Conservation (phyloP, 176 grass and related monocot species). For the Pontederia paniculata region DNA sequence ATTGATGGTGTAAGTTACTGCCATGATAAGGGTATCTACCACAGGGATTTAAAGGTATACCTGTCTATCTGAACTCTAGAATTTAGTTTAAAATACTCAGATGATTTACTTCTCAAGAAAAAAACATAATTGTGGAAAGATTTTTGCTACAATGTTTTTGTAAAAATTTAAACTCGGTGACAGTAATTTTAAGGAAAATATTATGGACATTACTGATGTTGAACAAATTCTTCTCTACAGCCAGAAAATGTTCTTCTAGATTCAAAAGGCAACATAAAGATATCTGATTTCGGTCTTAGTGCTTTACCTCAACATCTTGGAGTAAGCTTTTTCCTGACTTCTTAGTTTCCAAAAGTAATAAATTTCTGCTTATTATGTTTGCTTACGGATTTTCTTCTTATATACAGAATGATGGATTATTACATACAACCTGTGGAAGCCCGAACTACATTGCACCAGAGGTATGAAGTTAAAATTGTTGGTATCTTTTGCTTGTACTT, state of each 20-base stretch:
- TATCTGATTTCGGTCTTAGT: slow-evolving; percentile 83
- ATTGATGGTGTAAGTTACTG: slow-evolving; percentile 73
- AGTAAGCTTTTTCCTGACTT: slow-evolving; percentile 18
- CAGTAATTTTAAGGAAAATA: too few relatives aligned
- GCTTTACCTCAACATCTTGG: slow-evolving; percentile 64
- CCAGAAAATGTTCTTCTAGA: slow-evolving; percentile 74
- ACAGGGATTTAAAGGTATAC: slow-evolving; percentile 67
- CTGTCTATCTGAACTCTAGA: neutral
- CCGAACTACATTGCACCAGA: slow-evolving; percentile 88
- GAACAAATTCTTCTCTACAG: slow-evolving; percentile 17
- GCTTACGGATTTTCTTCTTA: neutral
- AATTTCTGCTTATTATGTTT: too few relatives aligned
- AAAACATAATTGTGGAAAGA: neutral
- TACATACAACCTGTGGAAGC: slow-evolving; percentile 91
- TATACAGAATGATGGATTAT: slow-evolving; percentile 56
- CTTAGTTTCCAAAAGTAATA: neutral
- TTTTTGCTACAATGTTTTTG: neutral
- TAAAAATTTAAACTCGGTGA: too few relatives aligned
- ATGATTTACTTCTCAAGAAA: neutral
- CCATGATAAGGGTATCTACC: slow-evolving; percentile 70
- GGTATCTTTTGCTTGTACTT: too few relatives aligned
- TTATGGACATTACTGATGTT: too few relatives aligned
- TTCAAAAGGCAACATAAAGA: slow-evolving; percentile 54
- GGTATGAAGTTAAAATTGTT: slow-evolving; percentile 16
- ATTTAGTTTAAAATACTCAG: neutral